Conservation (phyloP, 495 filamentous ascomycete genomes). For the Elasticomyces elasticus region DNA sequence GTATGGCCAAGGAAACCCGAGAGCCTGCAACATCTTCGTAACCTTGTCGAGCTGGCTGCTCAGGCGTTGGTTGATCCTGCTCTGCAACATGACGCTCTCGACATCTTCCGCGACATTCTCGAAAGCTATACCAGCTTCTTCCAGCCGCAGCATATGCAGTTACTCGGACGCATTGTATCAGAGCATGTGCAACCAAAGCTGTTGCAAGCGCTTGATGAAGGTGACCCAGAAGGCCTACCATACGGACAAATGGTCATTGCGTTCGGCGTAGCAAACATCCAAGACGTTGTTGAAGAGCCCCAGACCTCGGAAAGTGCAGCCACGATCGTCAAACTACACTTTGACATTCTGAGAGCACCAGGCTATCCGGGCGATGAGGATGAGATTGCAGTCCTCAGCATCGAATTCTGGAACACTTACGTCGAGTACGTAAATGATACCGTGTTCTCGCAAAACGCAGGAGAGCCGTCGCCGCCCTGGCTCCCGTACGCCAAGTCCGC, state of each 20-base stretch:
- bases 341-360: slow-evolving; percentile 46
- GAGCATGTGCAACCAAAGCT: slow-evolving; percentile 8
- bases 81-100: slow-evolving; percentile 49
- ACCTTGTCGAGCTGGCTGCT: slow-evolving; percentile 46
- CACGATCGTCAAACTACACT: slow-evolving; percentile 12
- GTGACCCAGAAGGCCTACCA: slow-evolving; percentile 4
- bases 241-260: slow-evolving; percentile 18
- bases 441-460: slow-evolving; percentile 18
- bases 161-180: slow-evolving; percentile 44
- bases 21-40: slow-evolving; percentile 45
- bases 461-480: slow-evolving; percentile 7
- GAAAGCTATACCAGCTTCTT: slow-evolving; percentile 56
- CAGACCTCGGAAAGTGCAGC: neutral
- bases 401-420: slow-evolving; percentile 78
- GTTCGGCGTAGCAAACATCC: slow-evolving; percentile 14
- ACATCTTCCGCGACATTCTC: slow-evolving; percentile 55
- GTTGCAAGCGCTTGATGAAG: slow-evolving; percentile 4
- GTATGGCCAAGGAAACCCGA: slow-evolving; percentile 43
- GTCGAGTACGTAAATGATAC: slow-evolving; percentile 45
- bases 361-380: slow-evolving; percentile 72
- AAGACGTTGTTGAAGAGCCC: slow-evolving; percentile 15
- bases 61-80: slow-evolving; percentile 45
- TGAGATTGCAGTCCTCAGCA: slow-evolving; percentile 57
- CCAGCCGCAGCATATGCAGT: slow-evolving; percentile 41
- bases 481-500: slow-evolving; percentile 2